Percentiles rank a stretch among this genome's conserved stretches.
phyloP scores from a whole-genome alignment of 2,329 filamentous ascomycete species.

The Coniochaeta ligniaria region DNA sequence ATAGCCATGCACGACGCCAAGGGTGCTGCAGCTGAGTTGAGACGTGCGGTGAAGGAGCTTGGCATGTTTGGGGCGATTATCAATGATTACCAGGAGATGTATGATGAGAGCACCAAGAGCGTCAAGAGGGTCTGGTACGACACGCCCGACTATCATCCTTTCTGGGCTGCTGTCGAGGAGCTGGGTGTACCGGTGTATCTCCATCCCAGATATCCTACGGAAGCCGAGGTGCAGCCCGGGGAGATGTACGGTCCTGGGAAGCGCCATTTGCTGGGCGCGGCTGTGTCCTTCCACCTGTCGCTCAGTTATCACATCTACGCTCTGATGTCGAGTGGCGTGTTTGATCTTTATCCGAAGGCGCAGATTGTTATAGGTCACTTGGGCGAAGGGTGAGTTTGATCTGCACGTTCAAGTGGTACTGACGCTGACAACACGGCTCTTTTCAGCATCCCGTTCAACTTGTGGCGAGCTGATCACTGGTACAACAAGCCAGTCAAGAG shows the following conservation, averaged over 20 bases:
- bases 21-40: slow-evolving; percentile 21
- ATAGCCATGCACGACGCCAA: slow-evolving; percentile 24
- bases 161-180: slow-evolving; percentile 23
- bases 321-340: slow-evolving; percentile 31
- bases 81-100: slow-evolving; percentile 23
- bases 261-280: slow-evolving; percentile 25
- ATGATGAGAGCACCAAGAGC: slow-evolving; percentile 9
- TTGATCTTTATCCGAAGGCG: slow-evolving; percentile 31
- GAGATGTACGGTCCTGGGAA: slow-evolving; percentile 20
- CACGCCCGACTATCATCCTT: slow-evolving; percentile 18
- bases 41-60: slow-evolving; percentile 20
- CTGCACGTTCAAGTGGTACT: background rate
- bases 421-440: background rate
- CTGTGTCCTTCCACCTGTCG: slow-evolving; percentile 32
- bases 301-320: slow-evolving; percentile 37
- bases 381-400: slow-evolving; percentile 27
- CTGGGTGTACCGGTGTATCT: slow-evolving; percentile 26
- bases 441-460: slow-evolving; percentile 34
- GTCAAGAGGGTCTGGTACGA: slow-evolving; percentile 22
- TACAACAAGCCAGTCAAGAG: slow-evolving; percentile 34
- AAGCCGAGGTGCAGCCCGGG: slow-evolving; percentile 13
- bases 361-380: slow-evolving; percentile 35
- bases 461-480: slow-evolving; percentile 32
- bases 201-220: slow-evolving; percentile 23
- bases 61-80: slow-evolving; percentile 25